Evolutionary conservation across 352 stramenopile species (phyloP), one percentile per base, ranked within the genome.

Genomic region (Aphanomyces euteiches): DNA sequence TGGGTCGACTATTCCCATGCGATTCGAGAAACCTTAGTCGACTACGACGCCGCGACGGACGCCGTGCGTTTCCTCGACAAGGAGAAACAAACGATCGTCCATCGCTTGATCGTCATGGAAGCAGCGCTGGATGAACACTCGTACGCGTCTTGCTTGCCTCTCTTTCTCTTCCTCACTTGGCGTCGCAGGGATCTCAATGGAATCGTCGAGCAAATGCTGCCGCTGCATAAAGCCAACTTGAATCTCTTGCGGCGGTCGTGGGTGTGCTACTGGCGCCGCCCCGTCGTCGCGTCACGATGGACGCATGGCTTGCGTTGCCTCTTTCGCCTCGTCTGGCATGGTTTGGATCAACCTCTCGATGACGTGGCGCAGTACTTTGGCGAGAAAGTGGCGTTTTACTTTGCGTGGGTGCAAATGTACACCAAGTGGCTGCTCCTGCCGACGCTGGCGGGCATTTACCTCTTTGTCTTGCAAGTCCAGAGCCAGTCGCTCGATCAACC

Each of bases 361-460:
- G 69, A 87, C 36, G 85, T 97, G 8, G 85, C 85, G 37, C 79
- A 95, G 69, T 98, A 98, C 77, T 97, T 95, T 69, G 92, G 92
- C 17, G 90, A 97, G 65, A 83, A 85, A 5, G 74, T 96, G 13
- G 91, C 89, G 19, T 98, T 96, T 73, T 97, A 98, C 75, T 98
- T 98, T 76, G 92, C 90, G 39, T 98, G 89, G 83, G 82, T 96
- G 73, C 87, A 95, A 66, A 82, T 96, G 73, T 97, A 97, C 79
- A 97, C 92, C 19, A 83, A 79, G 17, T 96, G 90, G 87, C 84
- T 97, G 5, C 56, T 96, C 10, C 76, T 91, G 7, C 90, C 91
- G 3, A 90, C 83, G 56, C 57, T 90, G 38, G 81, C 84, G 5
- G 91, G 91, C 0, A 72, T 90, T 13, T 47, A 84, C 3, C 71